Conservation (phyloP, 306 rosid species). For the Trifolium repens region DNA sequence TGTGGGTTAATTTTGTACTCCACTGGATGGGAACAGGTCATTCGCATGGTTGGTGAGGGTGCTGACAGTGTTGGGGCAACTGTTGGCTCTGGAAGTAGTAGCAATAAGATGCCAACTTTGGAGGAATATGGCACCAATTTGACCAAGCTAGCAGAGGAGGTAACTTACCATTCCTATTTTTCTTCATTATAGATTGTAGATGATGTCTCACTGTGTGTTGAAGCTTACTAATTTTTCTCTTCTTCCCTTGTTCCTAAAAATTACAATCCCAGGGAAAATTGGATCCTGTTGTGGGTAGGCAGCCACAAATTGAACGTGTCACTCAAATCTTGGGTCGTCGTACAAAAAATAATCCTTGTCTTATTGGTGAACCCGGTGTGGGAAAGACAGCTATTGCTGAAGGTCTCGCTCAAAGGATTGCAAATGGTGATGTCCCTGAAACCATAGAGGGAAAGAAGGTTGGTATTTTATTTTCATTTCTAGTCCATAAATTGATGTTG, state of each 20-base stretch:
- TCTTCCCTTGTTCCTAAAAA: not conserved
- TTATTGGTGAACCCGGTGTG: slow-evolving; percentile 97
- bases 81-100: slow-evolving; percentile 84
- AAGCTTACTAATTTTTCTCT: not conserved
- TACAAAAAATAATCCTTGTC: slow-evolving; percentile 93
- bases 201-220: slow-evolving; percentile 5
- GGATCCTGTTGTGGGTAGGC: slow-evolving; percentile 98
- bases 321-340: slow-evolving; percentile 93
- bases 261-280: slow-evolving; percentile 70
- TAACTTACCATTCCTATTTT: slow-evolving; percentile 29
- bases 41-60: slow-evolving; percentile 99
- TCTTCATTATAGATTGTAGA: slow-evolving; percentile 11
- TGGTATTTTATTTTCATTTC: slow-evolving; percentile 2
- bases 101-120: slow-evolving; percentile 91
- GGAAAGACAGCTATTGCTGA: slow-evolving; percentile 98
- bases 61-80: slow-evolving; percentile 86
- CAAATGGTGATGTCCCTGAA: slow-evolving; percentile 95
- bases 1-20: slow-evolving; percentile 17
- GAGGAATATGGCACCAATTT: slow-evolving; percentile 96
- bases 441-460: slow-evolving; percentile 98
- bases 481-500: slow-evolving; percentile 5
- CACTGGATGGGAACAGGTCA: slow-evolving; percentile 64
- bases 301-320: slow-evolving; percentile 89
- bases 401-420: slow-evolving; percentile 94
- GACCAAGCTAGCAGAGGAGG: slow-evolving; percentile 98